Percentiles rank a stretch among this genome's conserved stretches.
Conservation (phyloP, 1,284 basidiomycete species). For the Ceratobasidium sp. region DNA sequence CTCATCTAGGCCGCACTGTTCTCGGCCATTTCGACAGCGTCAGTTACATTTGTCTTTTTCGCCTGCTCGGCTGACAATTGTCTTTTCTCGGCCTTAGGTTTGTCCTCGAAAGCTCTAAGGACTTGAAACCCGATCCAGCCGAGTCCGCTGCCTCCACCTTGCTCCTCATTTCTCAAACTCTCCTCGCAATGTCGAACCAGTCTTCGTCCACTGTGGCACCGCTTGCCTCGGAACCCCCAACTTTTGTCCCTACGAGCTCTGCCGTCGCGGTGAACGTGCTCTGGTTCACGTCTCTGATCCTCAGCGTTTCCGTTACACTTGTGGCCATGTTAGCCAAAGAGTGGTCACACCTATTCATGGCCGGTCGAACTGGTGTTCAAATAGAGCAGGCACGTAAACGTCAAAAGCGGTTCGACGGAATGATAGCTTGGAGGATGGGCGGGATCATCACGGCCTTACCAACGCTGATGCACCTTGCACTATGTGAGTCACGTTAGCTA, state of each 20-base stretch:
- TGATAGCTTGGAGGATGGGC: neutral
- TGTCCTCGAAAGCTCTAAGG: constrained; percentile 5
- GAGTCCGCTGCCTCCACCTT: neutral
- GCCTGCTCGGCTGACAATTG: neutral
- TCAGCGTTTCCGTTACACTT: constrained; percentile 17
- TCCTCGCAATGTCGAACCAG: neutral
- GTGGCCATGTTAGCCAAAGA: constrained; percentile 26
- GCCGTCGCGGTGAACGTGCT: constrained; percentile 7
- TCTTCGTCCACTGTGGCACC: neutral
- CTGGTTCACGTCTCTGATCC: constrained; percentile 15
- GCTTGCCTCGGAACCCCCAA: neutral
- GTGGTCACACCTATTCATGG: constrained; percentile 33
- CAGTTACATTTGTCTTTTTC: too few relatives aligned
- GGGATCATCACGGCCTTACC: neutral
- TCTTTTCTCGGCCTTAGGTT: neutral
- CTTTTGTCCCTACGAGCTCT: neutral
- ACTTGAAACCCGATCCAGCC: constrained; percentile 10
- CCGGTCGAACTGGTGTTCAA: neutral
- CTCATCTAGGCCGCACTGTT: constrained; percentile 9
- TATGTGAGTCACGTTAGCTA: neutral
- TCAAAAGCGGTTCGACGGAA: constrained; percentile 15
- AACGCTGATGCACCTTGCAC: constrained; percentile 7
- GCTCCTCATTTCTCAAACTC: neutral
- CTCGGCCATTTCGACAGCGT: constrained; percentile 15
- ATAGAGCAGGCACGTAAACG: constrained; percentile 3